Base-by-base conservation (phyloP, 139 green algal species). In the Diplosphaera chodatii region DNA sequence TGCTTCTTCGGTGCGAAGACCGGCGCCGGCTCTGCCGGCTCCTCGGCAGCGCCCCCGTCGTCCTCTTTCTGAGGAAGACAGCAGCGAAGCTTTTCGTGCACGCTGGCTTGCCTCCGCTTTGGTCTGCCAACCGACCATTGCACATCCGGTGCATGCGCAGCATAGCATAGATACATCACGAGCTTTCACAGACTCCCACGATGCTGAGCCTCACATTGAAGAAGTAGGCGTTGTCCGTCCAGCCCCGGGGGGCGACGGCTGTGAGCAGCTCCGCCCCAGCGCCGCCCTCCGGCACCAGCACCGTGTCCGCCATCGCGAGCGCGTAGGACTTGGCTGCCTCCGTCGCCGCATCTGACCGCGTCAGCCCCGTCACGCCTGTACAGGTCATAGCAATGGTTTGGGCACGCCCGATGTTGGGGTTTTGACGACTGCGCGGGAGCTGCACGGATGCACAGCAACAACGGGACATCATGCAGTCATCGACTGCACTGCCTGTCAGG, bases 241-340 rank as follows among this genome's bases (percentile, higher is more conserved):
- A 91, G 20, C 77, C 77, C 74, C 89, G 88, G 31, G 76, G 69
- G 2, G 73, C 79, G 1, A 33, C 48, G 8, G 25, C 63, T 13
- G 90, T 96, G 63, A 90, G 70, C 31, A 91, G 69, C 67, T 96
- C 89, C 32, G 85, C 77, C 0, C 75, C 22, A 15, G 63, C 75
- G 3, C 82, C 85, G 0, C 73, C 81, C 27, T 70, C 62, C 33
- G 81, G 72, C 41, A 92, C 79, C 37, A 96, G 74, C 1, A 95
- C 87, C 0, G 95, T 98, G 89, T 98, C 94, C 3, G 92, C 86
- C 29, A 99, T 73, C 80, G 92, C 83, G 32, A 93, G 73, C 10
- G 89, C 84, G 69, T 91, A 95, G 4, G 25, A 74, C 56, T 68
- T 66, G 1, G 65, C 55, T 18, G 64, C 63, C 22, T 55, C 64